Evolutionary conservation across 129 eudicot genomes (phyloP), one percentile per base, ranked within the genome.

Genomic region (Silybum marianum): DNA sequence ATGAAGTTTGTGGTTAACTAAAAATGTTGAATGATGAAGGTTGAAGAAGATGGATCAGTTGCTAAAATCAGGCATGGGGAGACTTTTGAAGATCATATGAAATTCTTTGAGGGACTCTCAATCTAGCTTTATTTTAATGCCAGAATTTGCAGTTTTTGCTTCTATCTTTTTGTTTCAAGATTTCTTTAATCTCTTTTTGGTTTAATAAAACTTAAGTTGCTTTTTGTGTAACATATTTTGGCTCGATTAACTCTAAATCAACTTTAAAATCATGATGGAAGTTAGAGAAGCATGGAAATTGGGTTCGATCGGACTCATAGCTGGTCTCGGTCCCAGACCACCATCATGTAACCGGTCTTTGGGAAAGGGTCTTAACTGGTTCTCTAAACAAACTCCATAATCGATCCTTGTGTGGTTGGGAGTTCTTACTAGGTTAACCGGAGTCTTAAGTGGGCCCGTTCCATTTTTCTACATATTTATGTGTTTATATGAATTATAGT

Each of bases 51-150:
- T 87, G 98, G 98, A 79, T 86, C 97, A 1, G 88, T 92, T 23
- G 80, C 93, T 51, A 90, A 92, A 86, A 95, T 95, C 76, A 81
- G 99, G 71, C 98, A 91, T 28, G 97, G 93, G 73, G 99, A 95
- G 88, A 92, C 98, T 75, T 92, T 95, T 81, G 95, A 90, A 77
- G 99, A 95, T 83, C 99, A 95, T 70, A 80, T 95, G 87, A 90
- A 90, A 84, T 92, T 77, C 81, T 95, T 95, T 34, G 88, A 91
- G 77, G 99, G 93, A 72, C 97, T 95, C 25, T 90, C 74, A 71
- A 25, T 66, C 12, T 44, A 7, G 44, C 39, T 44, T 1, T 4
- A 81, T 71, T 30, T 30, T 78, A 9, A 58, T 46, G 22, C 7
- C 63, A 54, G 63, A 51, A 51, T 54, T 18, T 58, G 10, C 66